Evolutionary conservation across 768 basidiomycete species (phyloP), one percentile per base, ranked within the genome.

Genomic region (Leccinum subtestaceum): DNA sequence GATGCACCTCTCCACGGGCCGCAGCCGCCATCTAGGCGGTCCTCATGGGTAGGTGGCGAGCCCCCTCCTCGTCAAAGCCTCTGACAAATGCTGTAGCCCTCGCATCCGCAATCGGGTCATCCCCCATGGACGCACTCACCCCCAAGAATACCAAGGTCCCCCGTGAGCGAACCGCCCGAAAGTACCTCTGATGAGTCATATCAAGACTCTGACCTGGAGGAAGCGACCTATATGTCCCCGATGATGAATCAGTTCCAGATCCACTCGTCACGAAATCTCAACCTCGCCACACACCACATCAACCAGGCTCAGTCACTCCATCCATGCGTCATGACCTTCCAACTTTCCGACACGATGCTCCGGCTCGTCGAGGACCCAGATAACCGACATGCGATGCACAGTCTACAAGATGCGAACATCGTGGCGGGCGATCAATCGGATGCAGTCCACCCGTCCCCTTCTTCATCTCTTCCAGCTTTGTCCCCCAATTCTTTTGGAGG

Each of bases 191-290:
- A 70, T 34, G 64, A 70, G 45, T 73, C 67, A 13, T 60, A 58
- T 52, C 72, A 65, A 53, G 73, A 67, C 46, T 71, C 73, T 6
- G 73, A 70, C 40, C 55, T 34, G 38, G 70, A 70, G 25, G 73
- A 71, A 27, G 52, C 12, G 46, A 63, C 45, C 49, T 51, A 52
- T 27, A 74, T 74, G 67, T 73, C 60, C 2, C 73, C 70, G 52
- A 68, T 74, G 72, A 63, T 70, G 63, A 68, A 65, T 47, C 64
- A 65, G 52, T 74, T 74, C 19, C 72, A 73, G 53, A 43, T 73
- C 23, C 69, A 56, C 25, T 55, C 67, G 9, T 59, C 63, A 15
- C 59, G 60, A 36, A 57, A 48, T 53, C 12, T 59, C 49, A 52
- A 53, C 52, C 48, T 32, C 32, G 25, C 58, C 12, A 48, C 58